Percentiles rank a stretch among this genome's conserved stretches.
Conservation (phyloP, 2,329 filamentous ascomycete genomes). For the Sphaerostilbella broomeana region DNA sequence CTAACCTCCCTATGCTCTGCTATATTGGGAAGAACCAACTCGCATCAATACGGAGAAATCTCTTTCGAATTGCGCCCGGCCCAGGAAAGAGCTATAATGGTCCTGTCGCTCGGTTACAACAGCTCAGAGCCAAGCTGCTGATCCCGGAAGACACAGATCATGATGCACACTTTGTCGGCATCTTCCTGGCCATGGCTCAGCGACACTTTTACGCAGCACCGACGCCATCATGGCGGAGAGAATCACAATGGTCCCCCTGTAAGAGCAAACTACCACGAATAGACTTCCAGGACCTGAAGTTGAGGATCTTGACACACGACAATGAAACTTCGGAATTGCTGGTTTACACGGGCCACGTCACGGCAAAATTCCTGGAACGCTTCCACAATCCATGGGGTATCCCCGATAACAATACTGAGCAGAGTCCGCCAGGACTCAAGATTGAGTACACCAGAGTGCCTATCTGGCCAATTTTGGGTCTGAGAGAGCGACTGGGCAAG, state of each 20-base stretch:
- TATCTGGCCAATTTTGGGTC: slow-evolving; percentile 48
- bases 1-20: slow-evolving; percentile 31
- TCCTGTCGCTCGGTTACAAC: slow-evolving; percentile 42
- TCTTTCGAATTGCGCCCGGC: slow-evolving; percentile 39
- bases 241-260: slow-evolving; percentile 22
- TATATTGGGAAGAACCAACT: slow-evolving; percentile 46
- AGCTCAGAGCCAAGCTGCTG: slow-evolving; percentile 40
- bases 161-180: slow-evolving; percentile 46
- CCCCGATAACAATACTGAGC: slow-evolving; percentile 22
- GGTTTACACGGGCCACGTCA: slow-evolving; percentile 46
- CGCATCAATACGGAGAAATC: slow-evolving; percentile 36
- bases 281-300: slow-evolving; percentile 40
- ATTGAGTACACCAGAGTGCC: slow-evolving; percentile 45
- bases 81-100: slow-evolving; percentile 37
- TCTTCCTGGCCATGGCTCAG: slow-evolving; percentile 53
- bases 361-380: slow-evolving; percentile 41
- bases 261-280: slow-evolving; percentile 20
- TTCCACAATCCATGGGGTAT: slow-evolving; percentile 43
- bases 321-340: slow-evolving; percentile 43
- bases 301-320: slow-evolving; percentile 47
- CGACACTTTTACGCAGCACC: slow-evolving; percentile 40
- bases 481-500: slow-evolving; percentile 48
- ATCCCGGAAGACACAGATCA: slow-evolving; percentile 42
- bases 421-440: slow-evolving; percentile 30
- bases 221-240: slow-evolving; percentile 16